Percentiles rank a stretch among this genome's conserved stretches.
Evolutionary conservation across 495 filamentous ascomycete species (phyloP).

Genomic region (Aspergillus ellipticus): DNA sequence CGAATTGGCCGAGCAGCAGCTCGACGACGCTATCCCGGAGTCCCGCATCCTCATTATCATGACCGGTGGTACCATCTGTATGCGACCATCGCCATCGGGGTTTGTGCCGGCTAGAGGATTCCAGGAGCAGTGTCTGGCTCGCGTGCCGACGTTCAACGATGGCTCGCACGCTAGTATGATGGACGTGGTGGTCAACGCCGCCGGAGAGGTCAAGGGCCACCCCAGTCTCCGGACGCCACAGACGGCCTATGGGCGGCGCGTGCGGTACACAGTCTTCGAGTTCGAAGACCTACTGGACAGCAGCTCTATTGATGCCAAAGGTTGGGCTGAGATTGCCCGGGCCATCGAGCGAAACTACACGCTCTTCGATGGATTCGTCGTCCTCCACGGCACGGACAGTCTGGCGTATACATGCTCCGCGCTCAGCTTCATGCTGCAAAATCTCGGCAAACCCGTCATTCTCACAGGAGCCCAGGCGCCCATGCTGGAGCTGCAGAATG

Average conservation of each 20-base stretch:
- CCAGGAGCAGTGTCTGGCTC: conserved; percentile 75
- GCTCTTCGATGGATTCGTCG: conserved; percentile 89
- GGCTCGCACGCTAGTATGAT: conserved; percentile 55
- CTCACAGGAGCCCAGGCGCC: conserved; percentile 89
- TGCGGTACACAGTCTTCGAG: conserved; percentile 84
- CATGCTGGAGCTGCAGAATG: conserved; percentile 88
- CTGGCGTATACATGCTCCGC: conserved; percentile 90
- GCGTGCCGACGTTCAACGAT: conserved; percentile 88
- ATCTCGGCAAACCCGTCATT: conserved; percentile 88
- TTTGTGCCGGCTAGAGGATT: conserved; percentile 76
- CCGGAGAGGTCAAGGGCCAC: conserved; percentile 39
- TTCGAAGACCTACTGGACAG: conserved; percentile 87
- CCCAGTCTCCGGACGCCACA: conserved; percentile 73
- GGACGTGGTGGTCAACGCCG: conserved; percentile 50
- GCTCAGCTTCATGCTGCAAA: conserved; percentile 89
- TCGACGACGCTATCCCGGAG: conserved; percentile 46
- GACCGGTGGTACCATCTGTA: conserved; percentile 96
- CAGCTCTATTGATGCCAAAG: conserved; percentile 83
- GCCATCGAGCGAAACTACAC: conserved; percentile 73
- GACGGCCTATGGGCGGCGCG: conserved; percentile 74
- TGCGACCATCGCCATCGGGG: conserved; percentile 67
- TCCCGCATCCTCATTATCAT: conserved; percentile 85
- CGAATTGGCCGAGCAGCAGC: conserved; percentile 20
- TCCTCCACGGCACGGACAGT: conserved; percentile 95
- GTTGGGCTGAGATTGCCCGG: conserved; percentile 84